Base-by-base conservation (phyloP, 108 stramenopile genomes). In the Ochromonas danica region DNA sequence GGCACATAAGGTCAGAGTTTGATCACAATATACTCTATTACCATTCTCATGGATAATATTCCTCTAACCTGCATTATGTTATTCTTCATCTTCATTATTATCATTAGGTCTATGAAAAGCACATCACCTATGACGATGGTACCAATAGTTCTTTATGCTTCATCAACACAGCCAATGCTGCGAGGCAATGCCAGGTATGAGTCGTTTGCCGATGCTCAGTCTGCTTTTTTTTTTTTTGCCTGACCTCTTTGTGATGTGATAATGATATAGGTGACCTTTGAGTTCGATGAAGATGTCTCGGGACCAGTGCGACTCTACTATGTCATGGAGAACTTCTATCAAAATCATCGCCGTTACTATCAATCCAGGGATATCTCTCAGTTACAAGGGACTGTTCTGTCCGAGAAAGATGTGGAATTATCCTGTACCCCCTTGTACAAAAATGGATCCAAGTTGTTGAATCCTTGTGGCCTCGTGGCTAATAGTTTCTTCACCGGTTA, bases 351-450 rank as follows among this genome's bases (percentile, higher is more conserved):
- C 6, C 72, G 72, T 35, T 75, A 75, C 31, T 45, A 30, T 57
- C 22, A 3, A 6, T 35, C 14, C 38, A 33, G 31, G 10, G 60
- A 61, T 62, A 87, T 88, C 28, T 30, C 71, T 17, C 89, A 89
- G 80, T 87, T 89, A 39, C 40, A 70, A 40, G 87, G 87, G 36
- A 14, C 83, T 31, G 28, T 63, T 28, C 0, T 81, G 67, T 45
- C 62, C 39, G 39, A 30, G 28, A 28, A 82, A 84, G 71, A 71
- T 86, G 39, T 42, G 61, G 25, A 60, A n/a, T 75, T 0, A 62
- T 42, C 43, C 30, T 60, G 40, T 75, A 62, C 6, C 33, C 39
- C 27, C 14, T 35, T 63, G 6, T 25, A 35, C 17, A 70, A 62
- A 62, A 43, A 79, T 71, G 86, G 89, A 57, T 84, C 87, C 1